Conservation (phyloP, 2,329 filamentous ascomycete genomes). For the Aspergillus luchuensis region DNA sequence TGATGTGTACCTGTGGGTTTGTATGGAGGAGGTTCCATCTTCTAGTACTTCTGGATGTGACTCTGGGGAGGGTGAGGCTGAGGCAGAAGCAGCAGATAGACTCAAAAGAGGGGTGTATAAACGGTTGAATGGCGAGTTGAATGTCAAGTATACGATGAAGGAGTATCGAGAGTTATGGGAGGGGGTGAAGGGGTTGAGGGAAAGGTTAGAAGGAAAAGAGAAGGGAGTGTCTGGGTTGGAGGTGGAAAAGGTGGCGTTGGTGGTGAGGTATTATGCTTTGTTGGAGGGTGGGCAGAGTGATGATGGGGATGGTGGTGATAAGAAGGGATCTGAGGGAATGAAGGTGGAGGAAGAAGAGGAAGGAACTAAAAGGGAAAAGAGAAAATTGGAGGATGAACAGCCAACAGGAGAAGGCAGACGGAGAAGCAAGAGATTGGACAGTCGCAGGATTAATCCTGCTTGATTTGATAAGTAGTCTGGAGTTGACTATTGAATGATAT, state of each 20-base stretch:
- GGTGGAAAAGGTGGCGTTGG: conserved; percentile 43
- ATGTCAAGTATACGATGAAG: conserved; percentile 44
- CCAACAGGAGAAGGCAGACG: neutral
- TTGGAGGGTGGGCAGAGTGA: neutral
- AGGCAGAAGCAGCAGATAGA: neutral
- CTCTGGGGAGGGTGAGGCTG: neutral
- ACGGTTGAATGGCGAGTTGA: conserved; percentile 30
- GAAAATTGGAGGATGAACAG: conserved; percentile 3
- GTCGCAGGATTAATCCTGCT: neutral
- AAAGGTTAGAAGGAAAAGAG: conserved; percentile 18
- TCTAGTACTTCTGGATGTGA: conserved; percentile 5
- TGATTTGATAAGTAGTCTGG: neutral
- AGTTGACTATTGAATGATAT: no score
- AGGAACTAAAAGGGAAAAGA: neutral
- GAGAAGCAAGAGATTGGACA: conserved; percentile 4
- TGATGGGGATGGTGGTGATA: neutral
- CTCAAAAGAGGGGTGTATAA: conserved; percentile 13
- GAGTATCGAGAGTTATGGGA: conserved; percentile 43
- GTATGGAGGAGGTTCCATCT: conserved; percentile 27
- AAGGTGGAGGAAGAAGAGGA: neutral
- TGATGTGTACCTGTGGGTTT: conserved; percentile 46
- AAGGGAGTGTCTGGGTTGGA: conserved; percentile 19
- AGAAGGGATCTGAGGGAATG: neutral
- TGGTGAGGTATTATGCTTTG: conserved; percentile 28
- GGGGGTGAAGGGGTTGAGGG: conserved; percentile 25